Base-by-base conservation (phyloP, 225 moss, liverwort and hornwort species). In the Sphagnum tenellum region DNA sequence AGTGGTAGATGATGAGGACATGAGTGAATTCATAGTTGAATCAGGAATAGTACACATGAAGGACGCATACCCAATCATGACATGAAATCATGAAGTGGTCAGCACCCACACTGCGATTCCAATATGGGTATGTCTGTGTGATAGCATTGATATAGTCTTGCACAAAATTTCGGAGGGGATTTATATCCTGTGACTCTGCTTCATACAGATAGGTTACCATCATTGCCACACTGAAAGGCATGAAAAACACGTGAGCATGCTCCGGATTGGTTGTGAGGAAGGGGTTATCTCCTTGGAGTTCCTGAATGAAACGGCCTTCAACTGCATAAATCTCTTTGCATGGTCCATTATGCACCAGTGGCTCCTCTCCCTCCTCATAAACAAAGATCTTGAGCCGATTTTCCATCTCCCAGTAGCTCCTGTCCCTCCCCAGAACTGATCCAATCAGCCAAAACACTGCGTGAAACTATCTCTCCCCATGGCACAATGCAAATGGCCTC, bases 11-110 rank as follows among this genome's bases (percentile, higher is more conserved):
- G 29, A 29, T 29, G 29, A 29, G 29, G 29, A 29, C 29, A 29
- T 29, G 29, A 29, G 29, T 29, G 29, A 29, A 29, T 29, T 29
- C 29, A 29, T 29, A 29, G 0, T 29, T 29, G 29, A 29, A 29
- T 29, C 29, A 29, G 29, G 29, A 29, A 29, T 29, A 29, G 29
- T 29, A 29, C 29, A 29, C 29, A 29, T 29, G 29, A 29, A 29
- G 29, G 29, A 29, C 48, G 68, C 82, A 75, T 60, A 95, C 94
- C 96, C 96, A 96, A 71, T 96, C 96, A 49, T 96, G 96, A 78
- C 96, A 96, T 7, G 96, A 88, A 4, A 96, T 69, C 96, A 96
- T 96, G 72, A 96, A 96, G 70, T 96, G 96, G 66, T 96, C 90
- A 7, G 96, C 89, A 4, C 96, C 96, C 0, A 75, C 74, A 50